Percentiles rank a stretch among this genome's conserved stretches.
These are phyloP conservation scores for Tuber aestivum DNA, from an alignment of 495 filamentous ascomycete genomes.

Conservation along the genomic window DNA sequence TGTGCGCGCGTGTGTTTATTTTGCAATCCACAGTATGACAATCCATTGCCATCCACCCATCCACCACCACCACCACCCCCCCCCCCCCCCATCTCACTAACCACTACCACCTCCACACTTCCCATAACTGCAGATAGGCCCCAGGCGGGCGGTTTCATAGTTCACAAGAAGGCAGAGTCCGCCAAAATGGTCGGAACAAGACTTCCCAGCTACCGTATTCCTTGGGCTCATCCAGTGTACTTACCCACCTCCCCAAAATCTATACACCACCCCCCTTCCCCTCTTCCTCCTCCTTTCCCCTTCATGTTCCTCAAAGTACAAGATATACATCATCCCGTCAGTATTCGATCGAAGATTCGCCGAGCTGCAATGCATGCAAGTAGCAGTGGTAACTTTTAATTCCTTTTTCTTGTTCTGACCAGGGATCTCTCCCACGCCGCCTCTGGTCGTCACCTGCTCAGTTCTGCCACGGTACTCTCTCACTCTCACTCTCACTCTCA, in stretches of 20 bases:
- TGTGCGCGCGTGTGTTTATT: slow-evolving; percentile 15
- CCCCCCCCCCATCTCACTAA: slow-evolving; percentile 28
- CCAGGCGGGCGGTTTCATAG: slow-evolving; percentile 34
- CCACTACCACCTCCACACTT: background rate
- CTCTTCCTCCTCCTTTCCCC: slow-evolving; percentile 6
- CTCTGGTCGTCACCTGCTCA: slow-evolving; percentile 41
- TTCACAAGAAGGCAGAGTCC: slow-evolving; percentile 32
- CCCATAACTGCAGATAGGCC: slow-evolving; percentile 25
- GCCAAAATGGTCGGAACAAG: slow-evolving; percentile 33
- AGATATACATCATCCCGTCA: slow-evolving; percentile 41
- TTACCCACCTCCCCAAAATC: slow-evolving; percentile 26
- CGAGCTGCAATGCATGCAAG: slow-evolving; percentile 39
- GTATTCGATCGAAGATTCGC: slow-evolving; percentile 40
- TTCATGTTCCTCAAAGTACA: slow-evolving; percentile 22
- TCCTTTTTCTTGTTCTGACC: slow-evolving; percentile 40
- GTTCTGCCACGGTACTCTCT: slow-evolving; percentile 17
- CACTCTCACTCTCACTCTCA: background rate
- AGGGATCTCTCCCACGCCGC: slow-evolving; percentile 41
- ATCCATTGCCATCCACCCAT: slow-evolving; percentile 17
- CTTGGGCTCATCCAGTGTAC: slow-evolving; percentile 7
- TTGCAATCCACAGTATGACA: slow-evolving; percentile 19
- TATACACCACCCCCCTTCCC: slow-evolving; percentile 15
- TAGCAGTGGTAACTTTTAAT: slow-evolving; percentile 36
- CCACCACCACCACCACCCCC: too few species aligned
- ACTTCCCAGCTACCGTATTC: slow-evolving; percentile 24